Percentiles rank a stretch among this genome's conserved stretches.
These are phyloP conservation scores for Metschnikowia shivogae DNA, from an alignment of 805 yeast species.

Conservation along the genomic window DNA sequence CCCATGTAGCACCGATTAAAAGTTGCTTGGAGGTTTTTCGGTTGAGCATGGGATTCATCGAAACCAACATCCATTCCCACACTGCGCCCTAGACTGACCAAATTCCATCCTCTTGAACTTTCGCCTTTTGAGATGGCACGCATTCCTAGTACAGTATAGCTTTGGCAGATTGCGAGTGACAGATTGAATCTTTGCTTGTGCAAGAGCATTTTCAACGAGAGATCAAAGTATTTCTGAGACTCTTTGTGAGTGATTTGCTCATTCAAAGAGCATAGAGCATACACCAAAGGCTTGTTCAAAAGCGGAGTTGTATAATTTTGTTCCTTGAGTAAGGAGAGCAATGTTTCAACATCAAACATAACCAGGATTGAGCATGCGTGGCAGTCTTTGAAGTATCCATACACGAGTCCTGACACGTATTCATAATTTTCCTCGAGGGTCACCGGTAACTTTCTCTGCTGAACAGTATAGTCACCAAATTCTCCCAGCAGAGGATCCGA, in stretches of 20 bases:
- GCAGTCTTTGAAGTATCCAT: slow-evolving; percentile 10
- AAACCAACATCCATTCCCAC: slow-evolving; percentile 17
- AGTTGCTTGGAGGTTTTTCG: not conserved
- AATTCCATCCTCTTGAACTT: slow-evolving; percentile 16
- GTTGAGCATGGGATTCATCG: slow-evolving; percentile 9
- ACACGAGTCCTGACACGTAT: slow-evolving; percentile 12
- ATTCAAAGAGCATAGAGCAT: slow-evolving; percentile 16
- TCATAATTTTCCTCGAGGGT: slow-evolving; percentile 14
- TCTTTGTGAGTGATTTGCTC: slow-evolving; percentile 8
- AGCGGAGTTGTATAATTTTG: slow-evolving; percentile 10
- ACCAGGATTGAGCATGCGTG: slow-evolving; percentile 5
- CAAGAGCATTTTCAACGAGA: slow-evolving; percentile 9
- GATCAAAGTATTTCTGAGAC: slow-evolving; percentile 15
- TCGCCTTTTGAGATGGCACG: slow-evolving; percentile 17
- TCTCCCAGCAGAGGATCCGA: not conserved
- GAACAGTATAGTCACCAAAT: not conserved
- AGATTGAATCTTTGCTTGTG: slow-evolving; percentile 4
- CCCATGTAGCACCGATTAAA: slow-evolving; percentile 15
- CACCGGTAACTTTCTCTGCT: not conserved
- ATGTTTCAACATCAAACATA: slow-evolving; percentile 10
- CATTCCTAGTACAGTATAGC: slow-evolving; percentile 13
- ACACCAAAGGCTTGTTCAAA: slow-evolving; percentile 10
- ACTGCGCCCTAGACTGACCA: slow-evolving; percentile 15
- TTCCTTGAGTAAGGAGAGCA: slow-evolving; percentile 11
- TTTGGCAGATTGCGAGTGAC: slow-evolving; percentile 15